Conservation (phyloP, 768 basidiomycete genomes). For the Termitomyces sp. region DNA sequence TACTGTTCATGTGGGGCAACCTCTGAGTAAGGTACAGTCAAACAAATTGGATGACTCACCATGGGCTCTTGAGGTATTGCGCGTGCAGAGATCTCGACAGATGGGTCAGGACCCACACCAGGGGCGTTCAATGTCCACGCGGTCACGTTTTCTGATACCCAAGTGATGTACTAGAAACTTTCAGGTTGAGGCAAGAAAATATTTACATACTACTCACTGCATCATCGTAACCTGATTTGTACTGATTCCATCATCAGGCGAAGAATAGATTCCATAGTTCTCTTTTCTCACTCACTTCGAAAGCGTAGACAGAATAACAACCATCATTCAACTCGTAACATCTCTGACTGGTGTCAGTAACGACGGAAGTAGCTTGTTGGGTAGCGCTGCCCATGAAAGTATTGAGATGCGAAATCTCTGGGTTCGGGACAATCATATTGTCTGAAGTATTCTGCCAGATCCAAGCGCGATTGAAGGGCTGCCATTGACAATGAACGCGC, state of each 20-base stretch:
- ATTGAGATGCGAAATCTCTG: constrained; percentile 50
- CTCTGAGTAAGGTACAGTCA: neutral
- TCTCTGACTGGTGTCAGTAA: constrained; percentile 57
- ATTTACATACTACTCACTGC: constrained; percentile 32
- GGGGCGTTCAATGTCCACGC: constrained; percentile 70
- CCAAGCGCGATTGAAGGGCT: constrained; percentile 74
- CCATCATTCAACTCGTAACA: constrained; percentile 57
- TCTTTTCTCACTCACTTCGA: constrained; percentile 43
- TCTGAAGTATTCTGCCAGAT: constrained; percentile 54
- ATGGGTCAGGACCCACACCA: constrained; percentile 55
- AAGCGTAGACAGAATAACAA: constrained; percentile 72
- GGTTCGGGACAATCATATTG: constrained; percentile 51
- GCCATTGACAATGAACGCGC: constrained; percentile 1
- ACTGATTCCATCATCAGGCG: constrained; percentile 19
- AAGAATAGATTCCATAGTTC: neutral
- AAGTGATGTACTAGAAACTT: constrained; percentile 62
- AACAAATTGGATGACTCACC: constrained; percentile 36
- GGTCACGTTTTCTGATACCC: constrained; percentile 60
- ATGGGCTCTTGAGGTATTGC: constrained; percentile 77
- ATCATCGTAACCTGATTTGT: constrained; percentile 50
- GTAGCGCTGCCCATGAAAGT: constrained; percentile 59
- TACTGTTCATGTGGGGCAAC: constrained; percentile 39
- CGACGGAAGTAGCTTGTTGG: constrained; percentile 74
- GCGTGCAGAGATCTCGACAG: constrained; percentile 53
- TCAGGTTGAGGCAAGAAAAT: neutral